Conservation (phyloP, 2,329 filamentous ascomycete genomes). For the Xylariales sp. region DNA sequence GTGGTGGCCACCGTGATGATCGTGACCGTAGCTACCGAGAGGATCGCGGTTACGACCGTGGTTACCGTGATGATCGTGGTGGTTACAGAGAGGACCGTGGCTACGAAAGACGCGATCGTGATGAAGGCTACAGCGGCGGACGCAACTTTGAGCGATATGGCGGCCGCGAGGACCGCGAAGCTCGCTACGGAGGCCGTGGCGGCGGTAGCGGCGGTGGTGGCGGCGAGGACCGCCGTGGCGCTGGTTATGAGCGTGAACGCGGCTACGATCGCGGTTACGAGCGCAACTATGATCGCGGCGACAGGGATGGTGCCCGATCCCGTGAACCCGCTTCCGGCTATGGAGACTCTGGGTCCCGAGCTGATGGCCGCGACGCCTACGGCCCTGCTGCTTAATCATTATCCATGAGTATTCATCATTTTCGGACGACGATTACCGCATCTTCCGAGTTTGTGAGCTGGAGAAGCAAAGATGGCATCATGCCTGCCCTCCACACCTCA, state of each 20-base stretch:
- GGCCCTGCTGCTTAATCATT: too few relatives aligned
- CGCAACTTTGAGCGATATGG: slow-evolving; percentile 29
- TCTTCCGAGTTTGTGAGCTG: too few relatives aligned
- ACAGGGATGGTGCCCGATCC: slow-evolving; percentile 30
- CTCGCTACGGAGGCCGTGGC: slow-evolving; percentile 28
- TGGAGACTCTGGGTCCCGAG: slow-evolving; percentile 36
- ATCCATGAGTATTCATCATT: too few relatives aligned
- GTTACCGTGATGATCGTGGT: slow-evolving; percentile 32
- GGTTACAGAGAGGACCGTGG: slow-evolving; percentile 24
- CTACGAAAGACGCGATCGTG: slow-evolving; percentile 44
- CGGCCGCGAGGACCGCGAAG: slow-evolving; percentile 38
- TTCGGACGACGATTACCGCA: too few relatives aligned
- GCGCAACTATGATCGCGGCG: slow-evolving; percentile 45
- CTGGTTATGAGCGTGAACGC: slow-evolving; percentile 11
- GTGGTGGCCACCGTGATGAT: slow-evolving; percentile 26
- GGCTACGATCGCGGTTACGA: slow-evolving; percentile 32
- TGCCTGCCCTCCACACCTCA: too few relatives aligned
- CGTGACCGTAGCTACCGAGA: slow-evolving; percentile 38
- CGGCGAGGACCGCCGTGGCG: slow-evolving; percentile 6
- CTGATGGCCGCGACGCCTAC: slow-evolving; percentile 37
- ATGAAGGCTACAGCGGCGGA: slow-evolving; percentile 27
- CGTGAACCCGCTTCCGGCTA: slow-evolving; percentile 36
- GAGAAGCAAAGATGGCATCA: too few relatives aligned
- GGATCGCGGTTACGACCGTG: slow-evolving; percentile 35
- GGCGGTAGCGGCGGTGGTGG: slow-evolving; percentile 26